Evolutionary conservation across 2,329 filamentous ascomycete species (phyloP).

Genomic region (Fusarium proliferatum): DNA sequence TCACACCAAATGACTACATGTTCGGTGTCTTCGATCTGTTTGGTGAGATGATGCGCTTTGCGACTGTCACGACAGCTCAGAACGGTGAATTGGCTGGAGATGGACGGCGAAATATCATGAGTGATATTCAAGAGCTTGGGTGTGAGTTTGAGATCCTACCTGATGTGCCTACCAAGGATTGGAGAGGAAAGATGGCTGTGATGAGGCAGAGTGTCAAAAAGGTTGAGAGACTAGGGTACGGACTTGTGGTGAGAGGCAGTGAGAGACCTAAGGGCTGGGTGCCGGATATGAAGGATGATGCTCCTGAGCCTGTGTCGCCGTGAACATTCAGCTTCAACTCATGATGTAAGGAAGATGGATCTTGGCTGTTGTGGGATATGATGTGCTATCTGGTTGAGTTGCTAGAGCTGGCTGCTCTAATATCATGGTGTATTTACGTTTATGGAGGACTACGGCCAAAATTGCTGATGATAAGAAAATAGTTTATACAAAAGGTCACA

Average conservation of each 20-base stretch:
- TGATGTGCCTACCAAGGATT: conserved; percentile 66
- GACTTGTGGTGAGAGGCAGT: conserved; percentile 84
- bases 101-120: conserved; percentile 70
- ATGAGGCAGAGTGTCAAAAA: conserved; percentile 93
- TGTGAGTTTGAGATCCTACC: conserved; percentile 80
- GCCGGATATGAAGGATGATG: conserved; percentile 72
- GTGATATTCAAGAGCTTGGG: conserved; percentile 83
- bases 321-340: conserved; percentile 1
- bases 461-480: neutral
- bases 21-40: conserved; percentile 93
- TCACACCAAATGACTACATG: conserved; percentile 87
- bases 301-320: conserved; percentile 46
- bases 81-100: conserved; percentile 64
- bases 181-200: conserved; percentile 83
- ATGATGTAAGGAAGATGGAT: neutral
- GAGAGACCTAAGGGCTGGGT: conserved; percentile 94
- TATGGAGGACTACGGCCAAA: neutral
- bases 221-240: conserved; percentile 91
- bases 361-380: neutral
- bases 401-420: conserved; percentile 10
- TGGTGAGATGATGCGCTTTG: conserved; percentile 97
- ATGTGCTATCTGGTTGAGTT: conserved; percentile 16
- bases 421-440: neutral
- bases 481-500: neutral
- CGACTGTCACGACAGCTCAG: conserved; percentile 87